phyloP scores from a whole-genome alignment of 2,329 filamentous ascomycete species.

The Dactylellina drechsleri region DNA sequence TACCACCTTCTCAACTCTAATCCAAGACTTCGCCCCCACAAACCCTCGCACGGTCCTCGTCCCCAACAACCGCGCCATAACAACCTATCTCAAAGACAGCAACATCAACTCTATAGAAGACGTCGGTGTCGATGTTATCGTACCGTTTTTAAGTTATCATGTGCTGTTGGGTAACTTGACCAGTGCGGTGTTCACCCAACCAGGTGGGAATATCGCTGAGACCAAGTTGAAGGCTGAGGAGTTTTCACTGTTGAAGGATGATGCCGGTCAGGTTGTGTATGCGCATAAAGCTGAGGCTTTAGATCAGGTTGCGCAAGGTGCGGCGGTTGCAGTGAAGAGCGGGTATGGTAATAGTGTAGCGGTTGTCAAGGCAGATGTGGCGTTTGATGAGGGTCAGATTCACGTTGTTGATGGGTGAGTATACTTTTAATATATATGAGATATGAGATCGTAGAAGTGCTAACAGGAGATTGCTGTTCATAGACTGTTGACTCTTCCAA shows the following conservation, averaged over 20 bases:
- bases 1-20: constrained; percentile 22
- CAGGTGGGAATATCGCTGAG: constrained; percentile 43
- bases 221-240: constrained; percentile 24
- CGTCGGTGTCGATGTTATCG: constrained; percentile 15
- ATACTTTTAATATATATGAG: neutral
- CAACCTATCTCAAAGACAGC: constrained; percentile 26
- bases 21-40: constrained; percentile 9
- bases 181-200: constrained; percentile 19
- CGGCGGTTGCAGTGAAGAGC: constrained; percentile 38
- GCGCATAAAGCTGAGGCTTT: constrained; percentile 1
- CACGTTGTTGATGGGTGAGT: constrained; percentile 51
- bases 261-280: constrained; percentile 44
- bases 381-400: constrained; percentile 26
- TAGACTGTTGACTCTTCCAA: constrained; percentile 39
- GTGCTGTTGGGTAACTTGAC: constrained; percentile 41
- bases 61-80: constrained; percentile 44
- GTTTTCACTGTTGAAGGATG: constrained; percentile 32
- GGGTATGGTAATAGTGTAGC: constrained; percentile 18
- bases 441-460: neutral
- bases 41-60: constrained; percentile 36
- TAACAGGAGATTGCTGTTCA: neutral
- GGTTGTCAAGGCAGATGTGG: constrained; percentile 36
- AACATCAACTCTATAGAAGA: constrained; percentile 35
- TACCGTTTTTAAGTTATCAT: constrained; percentile 49
- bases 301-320: constrained; percentile 6